Conservation (phyloP, 2,329 filamentous ascomycete genomes). For the Verticillium zaregamsianum region DNA sequence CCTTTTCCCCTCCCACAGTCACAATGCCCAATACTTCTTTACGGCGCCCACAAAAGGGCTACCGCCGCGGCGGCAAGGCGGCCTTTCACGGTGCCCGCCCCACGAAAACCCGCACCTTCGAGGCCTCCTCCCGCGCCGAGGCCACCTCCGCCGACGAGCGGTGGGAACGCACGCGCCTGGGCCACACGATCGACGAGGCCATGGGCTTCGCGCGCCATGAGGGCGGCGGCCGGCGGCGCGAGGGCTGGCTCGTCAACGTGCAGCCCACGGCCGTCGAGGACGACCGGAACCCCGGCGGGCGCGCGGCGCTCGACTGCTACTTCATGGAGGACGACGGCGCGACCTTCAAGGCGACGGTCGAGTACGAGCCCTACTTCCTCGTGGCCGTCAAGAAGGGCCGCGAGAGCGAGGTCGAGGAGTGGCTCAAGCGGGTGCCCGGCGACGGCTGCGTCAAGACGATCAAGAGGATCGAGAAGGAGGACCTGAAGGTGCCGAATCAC, state of each 20-base stretch:
- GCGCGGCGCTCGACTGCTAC: conserved; percentile 92
- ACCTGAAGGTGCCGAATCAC: conserved; percentile 93
- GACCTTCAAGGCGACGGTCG: conserved; percentile 92
- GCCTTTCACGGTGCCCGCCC: conserved; percentile 66
- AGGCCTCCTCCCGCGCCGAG: conserved; percentile 74
- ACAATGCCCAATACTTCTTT: conserved; percentile 58
- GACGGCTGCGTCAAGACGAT: conserved; percentile 80
- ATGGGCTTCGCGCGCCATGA: conserved; percentile 95
- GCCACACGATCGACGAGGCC: conserved; percentile 85
- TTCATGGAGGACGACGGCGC: conserved; percentile 87
- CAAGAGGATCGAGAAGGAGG: conserved; percentile 81
- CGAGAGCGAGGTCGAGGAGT: conserved; percentile 94
- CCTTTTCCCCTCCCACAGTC: conserved; percentile 8
- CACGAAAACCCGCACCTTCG: conserved; percentile 64
- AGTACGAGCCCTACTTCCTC: conserved; percentile 96
- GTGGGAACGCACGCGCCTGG: conserved; percentile 77
- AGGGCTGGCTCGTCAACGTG: conserved; percentile 95
- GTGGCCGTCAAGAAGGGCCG: conserved; percentile 83
- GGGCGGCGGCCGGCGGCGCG: conserved; percentile 72
- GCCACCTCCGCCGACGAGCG: conserved; percentile 90
- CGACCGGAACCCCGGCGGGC: conserved; percentile 74
- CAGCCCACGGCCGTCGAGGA: conserved; percentile 87
- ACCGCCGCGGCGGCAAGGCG: conserved; percentile 63
- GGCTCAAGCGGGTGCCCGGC: conserved; percentile 71
- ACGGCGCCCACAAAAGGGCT: conserved; percentile 59